Base-by-base conservation (phyloP, 768 basidiomycete species). In the Xerocomellus chrysenteron region DNA sequence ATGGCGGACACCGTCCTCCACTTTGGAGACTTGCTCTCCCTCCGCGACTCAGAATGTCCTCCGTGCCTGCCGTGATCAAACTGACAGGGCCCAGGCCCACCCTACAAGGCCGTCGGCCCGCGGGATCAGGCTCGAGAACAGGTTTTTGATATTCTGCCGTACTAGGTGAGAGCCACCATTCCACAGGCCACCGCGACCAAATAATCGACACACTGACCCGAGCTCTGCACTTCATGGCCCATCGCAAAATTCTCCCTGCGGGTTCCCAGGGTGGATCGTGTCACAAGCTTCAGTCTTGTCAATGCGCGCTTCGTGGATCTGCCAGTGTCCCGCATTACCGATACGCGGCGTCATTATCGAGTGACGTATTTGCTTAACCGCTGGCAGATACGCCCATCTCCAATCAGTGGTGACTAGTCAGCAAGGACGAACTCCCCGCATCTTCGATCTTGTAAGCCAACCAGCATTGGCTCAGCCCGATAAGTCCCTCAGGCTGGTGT, bases 21-120 rank as follows among this genome's bases (percentile, higher is more conserved):
- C 24, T 52, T 36, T 41, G 33, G 54, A 42, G 48, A 55, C 35
- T 19, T n/a, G 41, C 26, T 26, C 36, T 57, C 54, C 55, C 12
- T 47, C 35, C 33, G 14, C 28, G 35, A 10, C 19, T 5, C 36
- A 26, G 16, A 16, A 0, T 5, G 16, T 35, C 17, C 32, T 21
- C 11, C 4, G 41, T 43, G 26, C 54, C 40, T 52, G 32, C 36
- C 41, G 3, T 14, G 7, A 26, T n/a, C 13, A n/a, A 5, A 3
- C n/a, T 33, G 44, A 11, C 42, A 26, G 21, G 30, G 32, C 21
- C 30, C 4, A 45, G 42, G 16, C 26, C 19, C 45, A 14, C 4
- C 19, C 19, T 10, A 14, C 24, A 24, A 5, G 14, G 24, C 47
- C 36, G 17, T 41, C 16, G 33, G 32, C 1, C 47, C 33, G 21